Percentiles rank a stretch among this genome's conserved stretches.
phyloP scores from a whole-genome alignment of 768 basidiomycete genomes.

The Suillus subaureus region DNA sequence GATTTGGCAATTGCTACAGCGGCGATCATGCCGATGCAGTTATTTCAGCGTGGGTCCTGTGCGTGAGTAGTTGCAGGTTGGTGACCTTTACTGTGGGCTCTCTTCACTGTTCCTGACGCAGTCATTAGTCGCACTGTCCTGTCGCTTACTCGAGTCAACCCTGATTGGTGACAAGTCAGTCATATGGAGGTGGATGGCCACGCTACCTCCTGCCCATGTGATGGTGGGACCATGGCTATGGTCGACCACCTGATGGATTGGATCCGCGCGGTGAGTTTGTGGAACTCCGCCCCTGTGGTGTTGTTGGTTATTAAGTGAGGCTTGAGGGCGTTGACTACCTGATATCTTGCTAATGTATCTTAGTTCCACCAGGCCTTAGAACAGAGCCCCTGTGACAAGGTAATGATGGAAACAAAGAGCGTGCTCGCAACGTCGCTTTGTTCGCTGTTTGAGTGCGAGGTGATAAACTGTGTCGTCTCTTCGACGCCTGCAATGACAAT shows the following conservation, averaged over 20 bases:
- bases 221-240: background rate
- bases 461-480: background rate
- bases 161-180: background rate
- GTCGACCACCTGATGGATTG: background rate
- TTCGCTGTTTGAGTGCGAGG: background rate
- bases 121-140: background rate
- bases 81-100: constrained; percentile 5
- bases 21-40: constrained; percentile 8
- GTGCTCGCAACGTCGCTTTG: background rate
- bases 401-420: background rate
- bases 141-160: constrained; percentile 2
- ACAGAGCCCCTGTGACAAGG: background rate
- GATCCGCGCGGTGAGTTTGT: constrained; percentile 1
- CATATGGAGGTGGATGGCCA: background rate
- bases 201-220: constrained; percentile 3
- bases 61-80: constrained; percentile 4
- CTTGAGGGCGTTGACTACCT: background rate
- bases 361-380: background rate
- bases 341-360: background rate
- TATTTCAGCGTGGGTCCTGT: constrained; percentile 6
- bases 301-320: constrained; percentile 1
- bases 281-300: background rate
- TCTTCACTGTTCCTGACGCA: background rate
- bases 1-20: constrained; percentile 4
- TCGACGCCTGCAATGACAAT: background rate